Base-by-base conservation (phyloP, 2,329 filamentous ascomycete species). In the Cadophora sp. region DNA sequence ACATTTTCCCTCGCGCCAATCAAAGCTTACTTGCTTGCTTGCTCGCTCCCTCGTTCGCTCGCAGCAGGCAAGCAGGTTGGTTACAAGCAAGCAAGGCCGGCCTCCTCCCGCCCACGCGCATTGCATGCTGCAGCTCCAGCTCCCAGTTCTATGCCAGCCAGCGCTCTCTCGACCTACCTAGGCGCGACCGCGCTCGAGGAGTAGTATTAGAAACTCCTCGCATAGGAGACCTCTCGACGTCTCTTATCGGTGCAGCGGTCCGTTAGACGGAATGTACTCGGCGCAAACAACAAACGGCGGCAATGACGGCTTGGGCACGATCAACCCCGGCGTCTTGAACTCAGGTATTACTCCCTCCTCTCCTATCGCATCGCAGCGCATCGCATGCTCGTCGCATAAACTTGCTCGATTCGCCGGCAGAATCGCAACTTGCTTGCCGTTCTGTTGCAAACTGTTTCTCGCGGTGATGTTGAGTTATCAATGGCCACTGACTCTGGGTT, bases 291-390 rank as follows among this genome's bases (percentile, higher is more conserved):
- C 89, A 81, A 91, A 90, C 85, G 62, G 62, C 85, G 62, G 62
- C 53, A 58, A 43, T 58, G 62, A 46, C 51, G 88, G 89, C 82
- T 79, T 85, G 75, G 81, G 82, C 76, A 97, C 93, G 79, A 96
- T 97, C 85, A 93, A 97, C 85, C 93, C 93, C 80, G 92, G 92
- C 78, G 92, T 91, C 73, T 86, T 97, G 83, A 93, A 91, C 83
- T 90, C 89, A 84, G 89, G 92, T 95, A 89, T 77, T 48, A 48
- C 80, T 76, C 61, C 16, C 37, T 56, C 34, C 31, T 46, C 37
- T 55, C 50, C 34, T 58, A 22, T 29, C 51, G 16, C 37, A 40
- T 58, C 50, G 61, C 48, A 64, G 74, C 74, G 72, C 72, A 74
- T 66, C 71, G 72, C 55, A 59, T 75, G 48, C 59, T 50, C 69